Evolutionary conservation across 768 basidiomycete species (phyloP), one percentile per base, ranked within the genome.

Genomic region (Termitomyces sp.): DNA sequence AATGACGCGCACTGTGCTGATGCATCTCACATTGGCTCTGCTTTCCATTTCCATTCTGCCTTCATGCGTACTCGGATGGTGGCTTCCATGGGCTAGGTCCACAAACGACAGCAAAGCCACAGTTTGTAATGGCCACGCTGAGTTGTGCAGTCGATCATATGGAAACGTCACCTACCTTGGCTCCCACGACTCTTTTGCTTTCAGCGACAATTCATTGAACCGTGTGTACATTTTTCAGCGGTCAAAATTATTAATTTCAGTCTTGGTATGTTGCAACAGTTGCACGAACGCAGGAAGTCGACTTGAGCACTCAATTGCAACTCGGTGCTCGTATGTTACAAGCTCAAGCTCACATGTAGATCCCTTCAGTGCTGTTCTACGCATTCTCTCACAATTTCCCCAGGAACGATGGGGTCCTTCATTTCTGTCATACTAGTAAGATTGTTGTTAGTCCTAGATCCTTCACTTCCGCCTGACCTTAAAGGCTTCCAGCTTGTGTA

Each of bases 361-460:
- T n/a, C 0, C 44, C n/a, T 3, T 24, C 21, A 2, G 7, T 38
- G 10, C 21, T n/a, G 28, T 19, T 21, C 11, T 26, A 0, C 15
- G 14, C 30, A 47, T 15, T 35, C 24, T 8, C 32, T 45, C 12
- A 48, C 1, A 17, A 30, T 7, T 9, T 8, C 43, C 14, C 1
- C 30, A 61, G 60, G 54, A 41, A 58, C 2, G 32, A 77, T 52
- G 75, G 74, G 3, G 73, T 70, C 1, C 69, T 88, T 5, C 81
- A 81, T 61, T 83, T 89, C 61, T 89, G 87, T 62, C 87, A 89
- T 64, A 83, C 83, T 5, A 81, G 76, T 83, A 62, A 24, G 58
- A 24, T n/a, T 5, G 15, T 34, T 34, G 2, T 3, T 8, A 1
- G 6, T 11, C 32, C 10, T 24, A 4, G 10, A 7, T 32, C n/a